Evolutionary conservation across 257 asterid genomes (phyloP).

Genomic region (Solanum dulcamara): DNA sequence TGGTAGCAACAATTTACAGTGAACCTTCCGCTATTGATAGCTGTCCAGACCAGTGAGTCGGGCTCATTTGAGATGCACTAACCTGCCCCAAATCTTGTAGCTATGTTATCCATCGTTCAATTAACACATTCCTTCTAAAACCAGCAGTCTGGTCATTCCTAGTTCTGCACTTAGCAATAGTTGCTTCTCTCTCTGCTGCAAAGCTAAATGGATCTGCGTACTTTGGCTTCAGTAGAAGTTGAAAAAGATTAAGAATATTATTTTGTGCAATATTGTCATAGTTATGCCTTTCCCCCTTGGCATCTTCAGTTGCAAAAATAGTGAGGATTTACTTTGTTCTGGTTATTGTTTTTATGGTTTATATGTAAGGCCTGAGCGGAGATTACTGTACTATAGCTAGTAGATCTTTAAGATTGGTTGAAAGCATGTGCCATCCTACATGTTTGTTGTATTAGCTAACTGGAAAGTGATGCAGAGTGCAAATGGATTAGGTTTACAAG

Average conservation of each 20-base stretch:
- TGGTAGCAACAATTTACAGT: background rate
- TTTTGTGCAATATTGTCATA: background rate
- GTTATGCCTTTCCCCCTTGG: background rate
- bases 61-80: background rate
- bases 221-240: background rate
- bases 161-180: background rate
- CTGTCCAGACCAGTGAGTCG: background rate
- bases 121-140: background rate
- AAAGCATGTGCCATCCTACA: background rate
- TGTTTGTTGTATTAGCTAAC: background rate
- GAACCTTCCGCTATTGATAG: background rate
- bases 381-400: background rate
- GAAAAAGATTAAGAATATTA: background rate
- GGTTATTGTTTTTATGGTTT: background rate
- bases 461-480: slow-evolving; percentile 47
- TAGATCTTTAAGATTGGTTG: background rate
- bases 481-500: slow-evolving; percentile 95
- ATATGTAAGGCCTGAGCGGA: background rate
- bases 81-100: background rate
- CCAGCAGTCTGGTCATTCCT: background rate
- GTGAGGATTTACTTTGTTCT: background rate
- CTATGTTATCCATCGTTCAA: background rate
- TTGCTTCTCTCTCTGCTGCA: background rate
- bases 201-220: background rate
- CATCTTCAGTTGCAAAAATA: background rate